phyloP scores from a whole-genome alignment of 768 basidiomycete species.

The Leucocoprinus leucothites region DNA sequence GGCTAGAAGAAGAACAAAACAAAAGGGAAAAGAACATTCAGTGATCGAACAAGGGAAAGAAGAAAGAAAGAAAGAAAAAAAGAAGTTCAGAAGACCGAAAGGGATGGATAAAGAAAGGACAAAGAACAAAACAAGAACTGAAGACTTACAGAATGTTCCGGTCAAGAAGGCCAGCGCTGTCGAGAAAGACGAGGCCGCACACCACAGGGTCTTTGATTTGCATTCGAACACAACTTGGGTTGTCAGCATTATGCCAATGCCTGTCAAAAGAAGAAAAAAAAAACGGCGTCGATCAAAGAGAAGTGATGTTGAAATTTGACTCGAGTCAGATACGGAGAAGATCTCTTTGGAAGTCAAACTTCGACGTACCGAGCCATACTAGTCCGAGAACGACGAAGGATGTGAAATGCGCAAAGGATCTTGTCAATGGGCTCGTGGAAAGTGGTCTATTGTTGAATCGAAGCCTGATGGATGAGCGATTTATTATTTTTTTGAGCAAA shows the following conservation, averaged over 20 bases:
- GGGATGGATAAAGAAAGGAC: too few relatives aligned
- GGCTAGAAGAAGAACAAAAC: constrained; percentile 13
- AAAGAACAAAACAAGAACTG: too few relatives aligned
- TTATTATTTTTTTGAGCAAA: not conserved
- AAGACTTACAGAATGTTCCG: constrained; percentile 26
- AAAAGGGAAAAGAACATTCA: not conserved
- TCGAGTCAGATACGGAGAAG: not conserved
- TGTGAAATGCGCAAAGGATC: constrained; percentile 28
- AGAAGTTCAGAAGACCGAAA: too few relatives aligned
- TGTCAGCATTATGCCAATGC: constrained; percentile 31
- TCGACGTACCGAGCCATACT: constrained; percentile 30
- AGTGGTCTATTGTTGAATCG: constrained; percentile 26
- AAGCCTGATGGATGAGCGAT: constrained; percentile 18
- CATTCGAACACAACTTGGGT: constrained; percentile 31
- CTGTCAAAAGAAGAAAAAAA: constrained; percentile 13
- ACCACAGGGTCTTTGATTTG: constrained; percentile 28
- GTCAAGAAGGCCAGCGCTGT: constrained; percentile 30
- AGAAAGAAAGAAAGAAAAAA: too few relatives aligned
- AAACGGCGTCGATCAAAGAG: not conserved
- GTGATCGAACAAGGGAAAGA: not conserved
- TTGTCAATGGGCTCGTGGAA: constrained; percentile 27
- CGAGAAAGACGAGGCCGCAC: constrained; percentile 29
- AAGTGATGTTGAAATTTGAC: not conserved
- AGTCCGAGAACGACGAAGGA: constrained; percentile 26
- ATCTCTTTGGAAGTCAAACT: not conserved